These are phyloP conservation scores for Candida sp. DNA, from an alignment of 1,139 yeast species.

Conservation along the genomic window DNA sequence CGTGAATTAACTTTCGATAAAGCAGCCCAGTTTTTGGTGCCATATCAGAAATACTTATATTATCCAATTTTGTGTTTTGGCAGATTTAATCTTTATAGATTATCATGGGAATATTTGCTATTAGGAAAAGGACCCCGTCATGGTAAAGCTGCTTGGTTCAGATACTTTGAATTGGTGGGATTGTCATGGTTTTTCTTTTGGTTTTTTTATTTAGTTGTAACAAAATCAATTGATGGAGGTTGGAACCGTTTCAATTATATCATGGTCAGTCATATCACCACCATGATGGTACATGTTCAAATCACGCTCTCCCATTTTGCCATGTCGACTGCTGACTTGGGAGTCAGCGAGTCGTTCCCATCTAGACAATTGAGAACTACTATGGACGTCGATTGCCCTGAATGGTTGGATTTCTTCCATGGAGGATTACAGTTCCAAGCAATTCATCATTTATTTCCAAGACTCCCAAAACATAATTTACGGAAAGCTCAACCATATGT, in stretches of 20 bases:
- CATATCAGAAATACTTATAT: constrained; percentile 66
- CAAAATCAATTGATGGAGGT: constrained; percentile 47
- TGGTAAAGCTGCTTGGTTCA: constrained; percentile 85
- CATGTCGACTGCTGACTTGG: constrained; percentile 87
- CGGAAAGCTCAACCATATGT: constrained; percentile 72
- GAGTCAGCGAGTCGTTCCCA: constrained; percentile 77
- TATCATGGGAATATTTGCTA: constrained; percentile 75
- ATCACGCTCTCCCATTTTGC: constrained; percentile 90
- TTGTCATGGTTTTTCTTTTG: constrained; percentile 67
- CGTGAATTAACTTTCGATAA: constrained; percentile 64
- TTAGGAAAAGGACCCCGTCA: constrained; percentile 72
- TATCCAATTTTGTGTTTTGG: constrained; percentile 83
- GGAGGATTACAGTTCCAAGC: constrained; percentile 95
- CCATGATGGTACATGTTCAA: constrained; percentile 92
- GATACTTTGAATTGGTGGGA: constrained; percentile 75
- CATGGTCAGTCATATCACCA: constrained; percentile 71
- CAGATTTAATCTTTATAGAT: constrained; percentile 76
- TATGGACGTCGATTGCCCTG: constrained; percentile 95
- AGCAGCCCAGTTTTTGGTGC: constrained; percentile 55
- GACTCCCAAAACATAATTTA: constrained; percentile 85
- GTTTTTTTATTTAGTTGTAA: constrained; percentile 69
- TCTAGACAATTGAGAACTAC: constrained; percentile 85
- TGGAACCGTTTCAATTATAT: constrained; percentile 55
- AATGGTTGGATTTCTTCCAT: constrained; percentile 86
- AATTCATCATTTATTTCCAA: constrained; percentile 84